A percentile compares a stretch with the other conserved stretches of the same genome.
These are phyloP conservation scores for Friedmanniomyces endolithicus DNA, from an alignment of 495 filamentous ascomycete species.

Conservation along the genomic window DNA sequence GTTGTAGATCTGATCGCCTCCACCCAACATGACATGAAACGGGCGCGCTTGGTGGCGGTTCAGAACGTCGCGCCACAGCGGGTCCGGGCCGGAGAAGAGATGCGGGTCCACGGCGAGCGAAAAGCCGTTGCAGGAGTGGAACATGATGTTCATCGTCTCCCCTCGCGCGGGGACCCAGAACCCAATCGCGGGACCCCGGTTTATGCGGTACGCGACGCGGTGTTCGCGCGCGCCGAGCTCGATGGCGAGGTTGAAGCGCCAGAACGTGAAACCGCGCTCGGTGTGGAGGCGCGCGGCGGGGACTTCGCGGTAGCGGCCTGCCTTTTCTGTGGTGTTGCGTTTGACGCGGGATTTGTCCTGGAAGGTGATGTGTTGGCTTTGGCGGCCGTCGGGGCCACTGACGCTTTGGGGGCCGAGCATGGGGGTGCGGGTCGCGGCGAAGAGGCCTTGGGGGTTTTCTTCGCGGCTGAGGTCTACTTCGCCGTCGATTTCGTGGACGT, in stretches of 20 bases:
- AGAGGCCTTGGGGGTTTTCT: conserved; percentile 72
- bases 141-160: conserved; percentile 96
- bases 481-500: conserved; percentile 68
- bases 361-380: conserved; percentile 16
- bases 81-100: conserved; percentile 79
- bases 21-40: conserved; percentile 97
- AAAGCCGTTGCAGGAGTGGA: conserved; percentile 95
- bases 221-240: conserved; percentile 65
- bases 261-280: conserved; percentile 85
- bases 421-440: conserved; percentile 26
- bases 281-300: conserved; percentile 69
- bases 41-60: conserved; percentile 85
- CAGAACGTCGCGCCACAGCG: conserved; percentile 89
- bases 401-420: conserved; percentile 8
- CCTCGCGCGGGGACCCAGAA: conserved; percentile 89
- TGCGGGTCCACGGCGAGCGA: conserved; percentile 64
- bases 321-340: conserved; percentile 53
- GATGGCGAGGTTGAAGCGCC: conserved; percentile 88
- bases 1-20: conserved; percentile 95
- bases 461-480: conserved; percentile 57
- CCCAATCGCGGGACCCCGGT: conserved; percentile 71
- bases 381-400: neutral
- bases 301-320: conserved; percentile 65
- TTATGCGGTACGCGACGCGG: conserved; percentile 90
- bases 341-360: conserved; percentile 21